Conservation (phyloP, 129 eudicot genomes). For the Ambrosia artemisiifolia region DNA sequence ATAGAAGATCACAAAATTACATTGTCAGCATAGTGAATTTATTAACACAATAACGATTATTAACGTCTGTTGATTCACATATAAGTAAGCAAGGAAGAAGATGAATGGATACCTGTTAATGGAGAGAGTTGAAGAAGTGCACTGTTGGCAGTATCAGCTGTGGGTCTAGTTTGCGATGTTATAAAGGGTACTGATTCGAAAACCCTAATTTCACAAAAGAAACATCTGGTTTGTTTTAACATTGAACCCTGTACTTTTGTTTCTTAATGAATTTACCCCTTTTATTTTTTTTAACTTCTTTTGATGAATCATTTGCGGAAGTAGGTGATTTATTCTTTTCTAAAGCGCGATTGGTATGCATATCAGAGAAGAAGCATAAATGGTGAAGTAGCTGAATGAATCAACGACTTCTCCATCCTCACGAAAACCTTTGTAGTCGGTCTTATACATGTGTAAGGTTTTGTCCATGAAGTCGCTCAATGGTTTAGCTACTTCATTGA, state of each 20-base stretch:
- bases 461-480: no score
- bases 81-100: background rate
- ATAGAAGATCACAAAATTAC: background rate
- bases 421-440: no score
- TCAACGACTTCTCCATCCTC: no score
- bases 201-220: constrained; percentile 11
- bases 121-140: background rate
- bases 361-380: no score
- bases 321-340: no score
- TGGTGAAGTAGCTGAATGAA: no score
- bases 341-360: no score
- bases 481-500: no score
- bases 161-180: constrained; percentile 19
- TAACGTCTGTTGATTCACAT: background rate
- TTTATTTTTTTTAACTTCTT: background rate
- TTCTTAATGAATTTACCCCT: background rate
- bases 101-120: constrained; percentile 3
- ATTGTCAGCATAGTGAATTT: background rate
- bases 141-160: background rate
- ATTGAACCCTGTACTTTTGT: background rate
- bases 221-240: background rate
- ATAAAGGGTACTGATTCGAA: constrained; percentile 24
- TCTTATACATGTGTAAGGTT: no score
- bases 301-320: no score
- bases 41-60: background rate